Percentiles rank a stretch among this genome's conserved stretches.
Conservation (phyloP, 768 basidiomycete genomes). For the Hygrophorus pudorinus region DNA sequence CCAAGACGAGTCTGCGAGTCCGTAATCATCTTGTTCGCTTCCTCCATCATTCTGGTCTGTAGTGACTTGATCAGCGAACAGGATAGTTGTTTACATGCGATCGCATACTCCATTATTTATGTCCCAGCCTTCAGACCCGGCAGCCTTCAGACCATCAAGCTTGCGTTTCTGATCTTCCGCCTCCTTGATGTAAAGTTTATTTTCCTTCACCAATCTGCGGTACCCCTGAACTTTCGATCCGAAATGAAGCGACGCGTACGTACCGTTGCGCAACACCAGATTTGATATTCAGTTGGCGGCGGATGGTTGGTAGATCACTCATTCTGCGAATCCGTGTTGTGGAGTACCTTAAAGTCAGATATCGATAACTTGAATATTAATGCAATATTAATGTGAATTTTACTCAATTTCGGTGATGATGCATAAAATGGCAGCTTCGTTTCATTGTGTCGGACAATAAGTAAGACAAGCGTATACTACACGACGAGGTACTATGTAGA, state of each 20-base stretch:
- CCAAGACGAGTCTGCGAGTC: constrained; percentile 56
- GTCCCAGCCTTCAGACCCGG: constrained; percentile 64
- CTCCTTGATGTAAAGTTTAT: constrained; percentile 56
- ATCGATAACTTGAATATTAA: too few species aligned
- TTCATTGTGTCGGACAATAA: constrained; percentile 33
- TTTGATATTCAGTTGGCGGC: constrained; percentile 73
- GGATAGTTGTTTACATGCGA: too few species aligned
- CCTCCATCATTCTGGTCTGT: constrained; percentile 60
- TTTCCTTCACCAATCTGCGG: constrained; percentile 59
- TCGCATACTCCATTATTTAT: constrained; percentile 60
- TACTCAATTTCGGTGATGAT: too few species aligned
- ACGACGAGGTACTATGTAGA: constrained; percentile 22
- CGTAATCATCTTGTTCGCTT: constrained; percentile 72
- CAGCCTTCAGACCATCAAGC: constrained; percentile 51
- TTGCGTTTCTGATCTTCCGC: constrained; percentile 44
- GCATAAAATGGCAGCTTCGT: constrained; percentile 8
- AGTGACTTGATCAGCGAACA: constrained; percentile 6
- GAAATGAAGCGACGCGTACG: constrained; percentile 8
- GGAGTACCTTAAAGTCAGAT: not conserved
- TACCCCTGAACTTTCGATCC: constrained; percentile 7
- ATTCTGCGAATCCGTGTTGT: constrained; percentile 19
- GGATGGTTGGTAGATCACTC: constrained; percentile 39
- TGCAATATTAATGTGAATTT: too few species aligned
- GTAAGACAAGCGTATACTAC: constrained; percentile 37
- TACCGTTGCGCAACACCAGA: constrained; percentile 57